Conservation (phyloP, 2,329 filamentous ascomycete species). For the Fusarium oligoseptatum region DNA sequence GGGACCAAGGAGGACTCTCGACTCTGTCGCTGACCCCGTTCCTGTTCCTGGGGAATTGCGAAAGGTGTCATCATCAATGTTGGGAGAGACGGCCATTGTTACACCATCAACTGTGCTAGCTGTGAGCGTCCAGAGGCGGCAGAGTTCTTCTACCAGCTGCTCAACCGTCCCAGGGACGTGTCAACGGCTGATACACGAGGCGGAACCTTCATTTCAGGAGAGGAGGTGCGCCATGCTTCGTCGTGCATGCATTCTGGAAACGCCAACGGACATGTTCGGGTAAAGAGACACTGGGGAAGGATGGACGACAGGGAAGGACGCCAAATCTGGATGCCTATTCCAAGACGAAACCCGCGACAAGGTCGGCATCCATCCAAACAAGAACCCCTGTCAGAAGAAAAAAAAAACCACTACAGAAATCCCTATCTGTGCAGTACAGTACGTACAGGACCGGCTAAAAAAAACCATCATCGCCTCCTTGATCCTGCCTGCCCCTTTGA, state of each 20-base stretch:
- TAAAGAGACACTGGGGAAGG: background rate
- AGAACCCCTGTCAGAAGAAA: background rate
- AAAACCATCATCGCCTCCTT: constrained; percentile 23
- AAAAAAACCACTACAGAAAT: constrained; percentile 9
- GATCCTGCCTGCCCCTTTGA: constrained; percentile 38
- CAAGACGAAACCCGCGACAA: background rate
- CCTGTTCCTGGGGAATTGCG: constrained; percentile 11
- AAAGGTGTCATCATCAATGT: constrained; percentile 6
- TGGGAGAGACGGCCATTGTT: constrained; percentile 27
- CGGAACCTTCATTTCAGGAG: constrained; percentile 20
- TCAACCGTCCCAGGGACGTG: background rate
- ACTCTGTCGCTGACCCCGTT: constrained; percentile 38
- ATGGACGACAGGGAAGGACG: background rate
- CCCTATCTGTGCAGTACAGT: constrained; percentile 2
- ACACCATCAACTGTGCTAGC: constrained; percentile 15
- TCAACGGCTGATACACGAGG: constrained; percentile 37
- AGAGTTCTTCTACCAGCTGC: background rate
- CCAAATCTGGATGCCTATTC: constrained; percentile 1
- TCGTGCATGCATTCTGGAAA: constrained; percentile 7
- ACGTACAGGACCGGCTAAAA: constrained; percentile 26
- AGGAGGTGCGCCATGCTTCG: constrained; percentile 14
- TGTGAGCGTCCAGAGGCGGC: background rate
- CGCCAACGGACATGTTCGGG: constrained; percentile 16
- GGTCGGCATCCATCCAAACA: background rate
- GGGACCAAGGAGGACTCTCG: constrained; percentile 22